A percentile compares a stretch with the other conserved stretches of the same genome.
phyloP scores from a whole-genome alignment of 148 eudicot species.

The Mesembryanthemum crystallinum region DNA sequence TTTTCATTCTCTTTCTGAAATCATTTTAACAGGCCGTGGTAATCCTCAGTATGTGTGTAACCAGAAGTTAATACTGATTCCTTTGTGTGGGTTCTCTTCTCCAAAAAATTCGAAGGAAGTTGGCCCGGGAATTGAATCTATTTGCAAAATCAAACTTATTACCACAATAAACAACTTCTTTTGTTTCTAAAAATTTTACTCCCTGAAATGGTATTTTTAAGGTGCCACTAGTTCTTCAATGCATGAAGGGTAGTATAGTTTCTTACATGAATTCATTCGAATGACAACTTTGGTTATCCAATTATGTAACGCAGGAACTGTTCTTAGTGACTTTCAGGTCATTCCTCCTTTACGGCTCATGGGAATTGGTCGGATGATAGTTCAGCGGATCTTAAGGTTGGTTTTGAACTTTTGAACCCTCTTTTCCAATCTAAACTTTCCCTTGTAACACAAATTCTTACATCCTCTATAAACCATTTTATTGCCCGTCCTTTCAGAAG shows the following conservation, averaged over 20 bases:
- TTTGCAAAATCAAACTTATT: no score
- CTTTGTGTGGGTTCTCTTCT: no score
- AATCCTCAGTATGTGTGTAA: no score
- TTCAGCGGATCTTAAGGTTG: slow-evolving; percentile 73
- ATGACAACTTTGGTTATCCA: neutral
- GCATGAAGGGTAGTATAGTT: neutral
- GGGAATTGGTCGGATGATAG: slow-evolving; percentile 74
- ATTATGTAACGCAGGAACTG: slow-evolving; percentile 15
- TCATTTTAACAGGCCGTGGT: no score
- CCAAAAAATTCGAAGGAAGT: no score
- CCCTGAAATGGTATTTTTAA: neutral
- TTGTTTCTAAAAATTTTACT: slow-evolving; percentile 1
- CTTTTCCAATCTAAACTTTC: neutral
- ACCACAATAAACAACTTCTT: no score
- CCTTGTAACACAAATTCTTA: neutral
- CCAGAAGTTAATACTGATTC: no score
- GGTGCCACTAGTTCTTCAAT: no score
- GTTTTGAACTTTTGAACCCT: slow-evolving; percentile 15
- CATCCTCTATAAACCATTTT: neutral
- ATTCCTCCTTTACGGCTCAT: slow-evolving; percentile 53
- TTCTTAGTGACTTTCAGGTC: slow-evolving; percentile 61
- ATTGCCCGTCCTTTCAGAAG: slow-evolving; percentile 41
- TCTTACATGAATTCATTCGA: neutral
- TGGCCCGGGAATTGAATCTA: no score
- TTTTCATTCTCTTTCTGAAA: no score